Conservation (phyloP, 129 eudicot genomes). For the Flaveria robusta region DNA sequence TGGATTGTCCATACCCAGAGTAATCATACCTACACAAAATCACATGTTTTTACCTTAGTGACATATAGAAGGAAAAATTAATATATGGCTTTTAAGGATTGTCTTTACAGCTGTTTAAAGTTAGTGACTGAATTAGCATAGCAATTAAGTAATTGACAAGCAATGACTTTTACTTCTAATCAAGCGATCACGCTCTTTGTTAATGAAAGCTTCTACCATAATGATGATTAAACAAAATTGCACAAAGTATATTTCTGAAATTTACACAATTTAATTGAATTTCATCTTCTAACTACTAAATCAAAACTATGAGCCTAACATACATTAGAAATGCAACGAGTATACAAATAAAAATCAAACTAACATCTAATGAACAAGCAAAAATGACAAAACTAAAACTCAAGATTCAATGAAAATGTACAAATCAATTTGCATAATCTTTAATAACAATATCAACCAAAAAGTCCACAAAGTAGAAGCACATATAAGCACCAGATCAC, state of each 20-base stretch:
- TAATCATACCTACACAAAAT: constrained; percentile 77
- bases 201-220: not conserved
- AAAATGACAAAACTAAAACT: not conserved
- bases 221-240: not conserved
- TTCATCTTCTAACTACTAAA: not conserved
- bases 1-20: constrained; percentile 90
- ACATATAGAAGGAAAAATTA: not conserved
- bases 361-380: not conserved
- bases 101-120: not conserved
- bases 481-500: too few species aligned
- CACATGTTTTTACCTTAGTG: constrained; percentile 13
- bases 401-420: not conserved
- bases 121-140: not conserved
- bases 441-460: not conserved
- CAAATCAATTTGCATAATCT: not conserved
- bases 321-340: not conserved
- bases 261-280: not conserved
- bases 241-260: not conserved
- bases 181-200: not conserved
- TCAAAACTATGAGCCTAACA: not conserved
- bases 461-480: not conserved
- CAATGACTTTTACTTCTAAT: not conserved
- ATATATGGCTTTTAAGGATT: not conserved
- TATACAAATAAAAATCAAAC: not conserved
- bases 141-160: not conserved